Evolutionary conservation across 1,284 basidiomycete species (phyloP).

Genomic region (Coniferiporia weirii): DNA sequence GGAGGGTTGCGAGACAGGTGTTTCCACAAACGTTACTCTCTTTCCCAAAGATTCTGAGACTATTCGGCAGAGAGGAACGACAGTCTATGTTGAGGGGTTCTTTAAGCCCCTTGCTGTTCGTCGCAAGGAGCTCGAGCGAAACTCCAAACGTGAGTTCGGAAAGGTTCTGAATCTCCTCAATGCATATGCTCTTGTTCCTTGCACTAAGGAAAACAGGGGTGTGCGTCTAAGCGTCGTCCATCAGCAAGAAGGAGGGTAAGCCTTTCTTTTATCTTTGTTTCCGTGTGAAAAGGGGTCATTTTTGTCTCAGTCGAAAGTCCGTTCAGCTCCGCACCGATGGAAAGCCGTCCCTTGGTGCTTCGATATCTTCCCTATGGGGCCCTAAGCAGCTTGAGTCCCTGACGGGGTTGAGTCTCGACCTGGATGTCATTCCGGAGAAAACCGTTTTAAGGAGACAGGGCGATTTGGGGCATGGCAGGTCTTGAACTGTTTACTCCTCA

Average conservation of each 20-base stretch:
- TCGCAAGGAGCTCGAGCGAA: constrained; percentile 87
- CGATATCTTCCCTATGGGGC: constrained; percentile 82
- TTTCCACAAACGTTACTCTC: not conserved
- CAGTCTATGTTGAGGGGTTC: constrained; percentile 68
- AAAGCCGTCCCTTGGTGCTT: constrained; percentile 51
- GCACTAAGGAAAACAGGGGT: constrained; percentile 44
- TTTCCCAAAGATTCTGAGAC: not conserved
- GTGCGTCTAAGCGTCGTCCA: constrained; percentile 79
- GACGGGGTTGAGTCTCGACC: constrained; percentile 65
- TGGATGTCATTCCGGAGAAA: constrained; percentile 65
- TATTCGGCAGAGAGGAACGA: constrained; percentile 73
- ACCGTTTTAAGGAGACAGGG: constrained; percentile 34
- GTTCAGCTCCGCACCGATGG: constrained; percentile 75
- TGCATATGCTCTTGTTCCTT: constrained; percentile 88
- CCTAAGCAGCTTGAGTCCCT: constrained; percentile 74
- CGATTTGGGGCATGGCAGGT: constrained; percentile 20
- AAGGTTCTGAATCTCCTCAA: constrained; percentile 81
- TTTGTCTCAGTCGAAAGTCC: constrained; percentile 34
- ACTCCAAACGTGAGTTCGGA: constrained; percentile 85
- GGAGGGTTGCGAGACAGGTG: constrained; percentile 68
- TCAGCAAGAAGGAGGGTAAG: constrained; percentile 68
- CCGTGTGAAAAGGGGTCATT: not conserved
- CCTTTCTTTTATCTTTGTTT: constrained; percentile 12
- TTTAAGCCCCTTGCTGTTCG: constrained; percentile 87
- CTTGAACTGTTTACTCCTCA: constrained; percentile 21